Base-by-base conservation (phyloP, 106 monocot genomes). In the Amphibolis antarctica region DNA sequence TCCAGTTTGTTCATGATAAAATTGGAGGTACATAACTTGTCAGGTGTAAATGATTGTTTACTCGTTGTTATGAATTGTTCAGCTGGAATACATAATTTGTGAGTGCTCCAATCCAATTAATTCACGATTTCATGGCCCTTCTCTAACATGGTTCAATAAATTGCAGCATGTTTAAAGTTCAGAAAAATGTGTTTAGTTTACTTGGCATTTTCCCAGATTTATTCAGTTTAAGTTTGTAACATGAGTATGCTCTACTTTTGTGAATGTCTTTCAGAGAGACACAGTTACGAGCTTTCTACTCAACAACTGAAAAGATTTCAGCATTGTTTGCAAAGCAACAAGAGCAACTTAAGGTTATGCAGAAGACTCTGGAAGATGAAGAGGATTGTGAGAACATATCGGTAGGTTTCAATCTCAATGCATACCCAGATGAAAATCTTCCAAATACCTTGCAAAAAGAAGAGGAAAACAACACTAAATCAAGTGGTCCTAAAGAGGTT, bases 341-440 rank as follows among this genome's bases (percentile, higher is more conserved):
- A 64, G 90, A 90, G 56, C 96, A 98, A 56, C 78, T 98, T 52
- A 98, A 90, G 74, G 86, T 90, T 44, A 98, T 98, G 96, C 96
- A 98, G 59, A 87, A 76, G 64, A 85, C 96, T 42, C 60, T 98
- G 67, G 90, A 86, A 64, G 96, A 90, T 69, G 96, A 87, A 43
- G 96, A 98, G 25, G 78, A 93, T 49, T 77, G 82, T 66, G 85
- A 88, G 12, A 76, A 80, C 59, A 65, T 75, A 36, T 69, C 73
- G 6, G 44, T 82, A 25, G 77, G 56, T 42, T 49, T 74, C 26
- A 76, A 83, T 72, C 18, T 76, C 27, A 77, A 73, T 51, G 62
- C 42, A 60, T 55, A 27, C 15, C 54, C 12, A 45, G n/a, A 56
- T 28, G 45, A 72, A 14, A 22, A 60, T 60, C 24, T n/a, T 12